These are phyloP conservation scores for Prunella vulgaris DNA, from an alignment of 257 asterid species.

Conservation along the genomic window DNA sequence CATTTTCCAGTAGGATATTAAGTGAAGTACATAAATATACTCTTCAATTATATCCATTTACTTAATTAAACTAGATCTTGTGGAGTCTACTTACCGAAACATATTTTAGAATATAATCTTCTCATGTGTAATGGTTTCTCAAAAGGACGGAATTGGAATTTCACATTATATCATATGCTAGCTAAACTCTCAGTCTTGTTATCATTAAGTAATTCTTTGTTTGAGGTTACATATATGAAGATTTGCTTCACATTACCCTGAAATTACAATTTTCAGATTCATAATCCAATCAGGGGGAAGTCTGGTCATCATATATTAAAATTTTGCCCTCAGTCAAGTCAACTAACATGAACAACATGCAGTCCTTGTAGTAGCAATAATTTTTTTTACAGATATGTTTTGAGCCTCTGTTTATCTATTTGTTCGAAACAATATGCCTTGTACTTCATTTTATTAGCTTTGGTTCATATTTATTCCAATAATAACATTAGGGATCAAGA, in stretches of 20 bases:
- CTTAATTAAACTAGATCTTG: neutral
- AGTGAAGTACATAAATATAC: too few relatives aligned
- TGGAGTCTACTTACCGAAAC: neutral
- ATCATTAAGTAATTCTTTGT: neutral
- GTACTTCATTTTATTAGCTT: neutral
- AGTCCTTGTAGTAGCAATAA: neutral
- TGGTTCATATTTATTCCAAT: slow-evolving; percentile 8
- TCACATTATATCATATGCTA: neutral
- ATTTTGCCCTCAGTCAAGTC: neutral
- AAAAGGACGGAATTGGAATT: too few relatives aligned
- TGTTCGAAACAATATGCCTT: neutral
- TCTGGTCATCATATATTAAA: neutral
- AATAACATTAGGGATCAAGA: slow-evolving; percentile 77
- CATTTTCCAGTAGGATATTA: too few relatives aligned
- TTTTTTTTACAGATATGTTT: neutral
- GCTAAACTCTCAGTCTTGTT: neutral
- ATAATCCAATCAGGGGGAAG: neutral
- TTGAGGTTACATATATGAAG: neutral
- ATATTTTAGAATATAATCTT: neutral
- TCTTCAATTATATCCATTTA: neutral
- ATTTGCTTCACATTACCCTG: neutral
- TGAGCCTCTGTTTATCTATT: neutral
- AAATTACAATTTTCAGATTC: neutral
- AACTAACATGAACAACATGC: neutral
- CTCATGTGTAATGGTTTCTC: neutral